A percentile compares a stretch with the other conserved stretches of the same genome.
phyloP scores from a whole-genome alignment of 1,284 basidiomycete genomes.

The Takashimella tepidaria region DNA sequence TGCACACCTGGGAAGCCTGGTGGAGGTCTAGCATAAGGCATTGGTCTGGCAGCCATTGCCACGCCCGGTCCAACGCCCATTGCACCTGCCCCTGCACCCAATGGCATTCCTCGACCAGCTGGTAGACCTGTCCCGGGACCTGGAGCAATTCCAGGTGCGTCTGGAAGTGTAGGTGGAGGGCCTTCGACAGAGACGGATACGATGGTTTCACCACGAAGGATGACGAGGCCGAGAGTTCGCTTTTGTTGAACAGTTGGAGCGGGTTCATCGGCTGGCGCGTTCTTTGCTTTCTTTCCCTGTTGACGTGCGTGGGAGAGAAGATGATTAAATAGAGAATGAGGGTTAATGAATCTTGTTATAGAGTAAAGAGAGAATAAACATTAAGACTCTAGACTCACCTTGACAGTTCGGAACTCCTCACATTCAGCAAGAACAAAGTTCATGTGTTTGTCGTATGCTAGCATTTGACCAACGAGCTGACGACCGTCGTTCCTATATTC shows the following conservation, averaged over 20 bases:
- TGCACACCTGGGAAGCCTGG: conserved; percentile 64
- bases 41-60: conserved; percentile 70
- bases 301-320: background rate
- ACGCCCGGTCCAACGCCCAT: conserved; percentile 47
- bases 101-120: conserved; percentile 95
- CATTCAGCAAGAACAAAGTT: conserved; percentile 97
- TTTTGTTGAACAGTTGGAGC: conserved; percentile 91
- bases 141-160: conserved; percentile 54
- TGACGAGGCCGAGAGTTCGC: conserved; percentile 89
- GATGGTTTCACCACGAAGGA: conserved; percentile 92
- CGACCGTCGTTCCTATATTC: conserved; percentile 80
- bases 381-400: conserved; percentile 27
- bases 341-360: background rate
- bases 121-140: conserved; percentile 93
- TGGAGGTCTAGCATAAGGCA: conserved; percentile 62
- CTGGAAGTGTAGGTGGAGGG: conserved; percentile 91
- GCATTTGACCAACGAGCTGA: conserved; percentile 92
- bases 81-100: conserved; percentile 69
- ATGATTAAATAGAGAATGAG: background rate
- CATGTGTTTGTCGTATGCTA: conserved; percentile 99
- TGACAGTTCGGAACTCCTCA: conserved; percentile 87
- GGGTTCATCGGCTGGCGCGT: conserved; percentile 48
- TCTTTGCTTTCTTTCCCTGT: conserved; percentile 47
- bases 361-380: background rate
- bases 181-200: conserved; percentile 94